Conservation (phyloP, 306 rosid genomes). For the Casuarina glauca region DNA sequence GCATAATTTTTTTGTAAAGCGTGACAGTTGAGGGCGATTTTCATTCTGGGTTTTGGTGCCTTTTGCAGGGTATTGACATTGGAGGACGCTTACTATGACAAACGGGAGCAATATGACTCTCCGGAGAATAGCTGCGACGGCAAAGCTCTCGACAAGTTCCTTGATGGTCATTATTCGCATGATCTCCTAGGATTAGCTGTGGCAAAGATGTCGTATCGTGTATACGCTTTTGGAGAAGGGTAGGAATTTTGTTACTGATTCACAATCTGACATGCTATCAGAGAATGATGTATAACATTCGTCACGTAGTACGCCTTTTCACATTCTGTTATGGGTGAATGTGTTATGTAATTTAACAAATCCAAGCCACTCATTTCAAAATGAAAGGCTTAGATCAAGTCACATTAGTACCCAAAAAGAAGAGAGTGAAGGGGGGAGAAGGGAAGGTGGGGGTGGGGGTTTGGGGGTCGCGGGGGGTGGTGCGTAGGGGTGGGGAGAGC, state of each 20-base stretch:
- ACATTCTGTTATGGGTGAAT: not conserved
- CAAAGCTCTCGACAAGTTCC: slow-evolving; percentile 50
- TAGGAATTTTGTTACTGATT: slow-evolving; percentile 37
- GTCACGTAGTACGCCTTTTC: not conserved
- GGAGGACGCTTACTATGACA: slow-evolving; percentile 90
- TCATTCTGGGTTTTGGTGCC: slow-evolving; percentile 12
- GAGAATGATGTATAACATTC: not conserved
- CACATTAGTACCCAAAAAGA: too few species aligned
- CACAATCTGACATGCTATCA: slow-evolving; percentile 10
- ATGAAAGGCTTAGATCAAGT: too few species aligned
- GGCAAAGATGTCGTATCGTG: slow-evolving; percentile 89
- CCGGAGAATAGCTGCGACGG: slow-evolving; percentile 47
- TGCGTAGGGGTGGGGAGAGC: too few species aligned
- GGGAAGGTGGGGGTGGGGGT: too few species aligned
- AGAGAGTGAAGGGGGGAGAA: too few species aligned
- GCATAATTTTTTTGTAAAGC: not conserved
- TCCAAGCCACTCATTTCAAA: too few species aligned
- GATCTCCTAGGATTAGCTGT: slow-evolving; percentile 79
- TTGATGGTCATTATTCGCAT: slow-evolving; percentile 50
- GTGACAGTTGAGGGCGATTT: not conserved
- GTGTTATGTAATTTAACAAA: too few species aligned
- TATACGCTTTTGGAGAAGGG: slow-evolving; percentile 96
- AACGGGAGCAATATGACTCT: slow-evolving; percentile 45
- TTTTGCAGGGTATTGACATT: slow-evolving; percentile 88
- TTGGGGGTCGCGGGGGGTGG: too few species aligned